Evolutionary conservation across 2,329 filamentous ascomycete genomes (phyloP).

Genomic region (Sporothrix inflata): DNA sequence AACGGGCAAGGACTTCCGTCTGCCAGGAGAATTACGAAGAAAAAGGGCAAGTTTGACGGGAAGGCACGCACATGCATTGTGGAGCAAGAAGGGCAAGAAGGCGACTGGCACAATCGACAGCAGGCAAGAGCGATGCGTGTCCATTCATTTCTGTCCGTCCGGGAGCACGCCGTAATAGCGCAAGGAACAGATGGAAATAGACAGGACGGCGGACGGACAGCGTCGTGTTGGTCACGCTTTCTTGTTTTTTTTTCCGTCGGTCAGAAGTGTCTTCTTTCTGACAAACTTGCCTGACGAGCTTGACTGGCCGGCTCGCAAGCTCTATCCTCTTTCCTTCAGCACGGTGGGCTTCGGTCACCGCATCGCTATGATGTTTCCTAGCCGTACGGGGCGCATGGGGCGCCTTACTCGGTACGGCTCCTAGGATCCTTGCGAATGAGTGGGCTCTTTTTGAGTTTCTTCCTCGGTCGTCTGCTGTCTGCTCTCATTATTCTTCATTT

Average conservation of each 20-base stretch:
- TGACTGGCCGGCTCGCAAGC: not conserved
- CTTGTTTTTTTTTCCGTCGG: not conserved
- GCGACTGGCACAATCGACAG: not conserved
- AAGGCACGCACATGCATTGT: conserved; percentile 12
- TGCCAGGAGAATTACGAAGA: not conserved
- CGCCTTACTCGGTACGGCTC: not conserved
- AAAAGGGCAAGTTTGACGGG: not conserved
- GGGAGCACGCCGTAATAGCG: not conserved
- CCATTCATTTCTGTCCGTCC: not conserved
- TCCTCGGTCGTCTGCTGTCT: not conserved
- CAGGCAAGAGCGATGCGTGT: not conserved
- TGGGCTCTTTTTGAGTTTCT: not conserved
- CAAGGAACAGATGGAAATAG: conserved; percentile 2
- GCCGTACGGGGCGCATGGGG: not conserved
- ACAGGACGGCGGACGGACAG: not conserved
- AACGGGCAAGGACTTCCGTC: not conserved
- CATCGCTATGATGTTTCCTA: conserved; percentile 11
- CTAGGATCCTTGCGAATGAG: not conserved
- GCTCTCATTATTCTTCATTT: too few species aligned
- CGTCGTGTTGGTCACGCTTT: not conserved
- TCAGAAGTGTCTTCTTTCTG: too few species aligned
- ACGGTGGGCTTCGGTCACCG: not conserved
- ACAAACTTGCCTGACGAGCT: not conserved
- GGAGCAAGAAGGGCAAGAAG: not conserved
- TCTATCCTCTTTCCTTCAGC: not conserved